phyloP scores from a whole-genome alignment of 2,329 filamentous ascomycete species.

The Leptographium lundbergii region DNA sequence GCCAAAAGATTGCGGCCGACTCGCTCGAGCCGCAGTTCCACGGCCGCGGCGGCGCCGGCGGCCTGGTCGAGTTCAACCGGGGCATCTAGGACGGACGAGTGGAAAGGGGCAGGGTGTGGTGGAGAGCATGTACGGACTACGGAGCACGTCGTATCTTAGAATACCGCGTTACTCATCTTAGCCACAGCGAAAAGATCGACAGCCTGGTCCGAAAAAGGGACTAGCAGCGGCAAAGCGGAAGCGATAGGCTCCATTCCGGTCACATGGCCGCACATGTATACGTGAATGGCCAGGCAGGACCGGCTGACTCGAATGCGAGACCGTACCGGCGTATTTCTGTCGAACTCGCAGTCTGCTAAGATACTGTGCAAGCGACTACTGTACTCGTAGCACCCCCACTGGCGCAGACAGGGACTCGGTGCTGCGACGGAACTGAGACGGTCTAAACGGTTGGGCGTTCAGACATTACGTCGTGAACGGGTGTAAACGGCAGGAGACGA shows the following conservation, averaged over 20 bases:
- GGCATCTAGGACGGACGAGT: slow-evolving; percentile 48
- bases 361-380: no score
- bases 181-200: background rate
- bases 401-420: no score
- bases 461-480: background rate
- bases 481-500: no score
- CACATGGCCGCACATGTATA: background rate
- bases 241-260: background rate
- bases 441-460: no score
- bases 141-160: no score
- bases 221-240: background rate
- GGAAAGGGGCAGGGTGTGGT: background rate
- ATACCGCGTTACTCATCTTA: no score
- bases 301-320: no score
- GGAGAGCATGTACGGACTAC: background rate
- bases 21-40: slow-evolving; percentile 79
- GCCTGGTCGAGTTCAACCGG: slow-evolving; percentile 90
- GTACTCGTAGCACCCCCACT: no score
- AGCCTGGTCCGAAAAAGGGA: background rate
- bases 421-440: background rate
- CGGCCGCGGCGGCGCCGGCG: slow-evolving; percentile 62
- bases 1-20: slow-evolving; percentile 65
- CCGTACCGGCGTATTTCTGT: no score
- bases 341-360: no score
- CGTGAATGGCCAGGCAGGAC: no score